phyloP scores from a whole-genome alignment of 2,329 filamentous ascomycete genomes.

The Claviceps purpurea region DNA sequence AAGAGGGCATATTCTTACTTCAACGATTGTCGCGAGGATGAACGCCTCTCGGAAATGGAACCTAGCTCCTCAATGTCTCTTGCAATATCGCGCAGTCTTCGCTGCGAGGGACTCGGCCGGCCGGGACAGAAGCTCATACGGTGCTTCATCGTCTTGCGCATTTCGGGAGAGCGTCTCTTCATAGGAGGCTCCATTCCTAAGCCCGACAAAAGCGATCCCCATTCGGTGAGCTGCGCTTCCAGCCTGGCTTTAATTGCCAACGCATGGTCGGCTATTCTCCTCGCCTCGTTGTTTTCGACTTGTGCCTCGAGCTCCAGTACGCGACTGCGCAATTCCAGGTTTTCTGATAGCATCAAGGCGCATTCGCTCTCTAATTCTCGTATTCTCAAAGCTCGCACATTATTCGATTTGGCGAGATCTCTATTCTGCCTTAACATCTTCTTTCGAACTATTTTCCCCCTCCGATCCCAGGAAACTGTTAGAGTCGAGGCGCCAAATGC shows the following conservation, averaged over 20 bases:
- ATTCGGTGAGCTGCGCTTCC: conserved; percentile 58
- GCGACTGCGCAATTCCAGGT: conserved; percentile 57
- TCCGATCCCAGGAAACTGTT: not conserved
- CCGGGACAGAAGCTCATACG: conserved; percentile 26
- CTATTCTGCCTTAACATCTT: conserved; percentile 73
- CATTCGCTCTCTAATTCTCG: conserved; percentile 64
- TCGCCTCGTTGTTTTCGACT: conserved; percentile 45
- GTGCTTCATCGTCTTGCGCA: conserved; percentile 26
- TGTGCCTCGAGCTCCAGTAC: conserved; percentile 57
- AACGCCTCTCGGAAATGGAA: conserved; percentile 55
- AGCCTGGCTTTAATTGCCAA: conserved; percentile 57
- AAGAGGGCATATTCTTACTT: conserved; percentile 34
- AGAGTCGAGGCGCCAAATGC: not conserved
- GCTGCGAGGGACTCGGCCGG: conserved; percentile 37
- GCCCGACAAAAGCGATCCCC: conserved; percentile 51
- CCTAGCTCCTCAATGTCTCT: conserved; percentile 37
- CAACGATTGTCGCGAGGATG: conserved; percentile 53
- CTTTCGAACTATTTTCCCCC: conserved; percentile 51
- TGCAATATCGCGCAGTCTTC: conserved; percentile 42
- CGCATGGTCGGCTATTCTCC: conserved; percentile 51
- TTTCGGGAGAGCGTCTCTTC: conserved; percentile 30
- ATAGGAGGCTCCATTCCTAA: conserved; percentile 48
- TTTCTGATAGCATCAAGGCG: conserved; percentile 63
- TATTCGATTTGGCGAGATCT: conserved; percentile 70
- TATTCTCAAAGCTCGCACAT: conserved; percentile 63